phyloP scores from a whole-genome alignment of 352 stramenopile genomes.

The Phytophthora boehmeriae region DNA sequence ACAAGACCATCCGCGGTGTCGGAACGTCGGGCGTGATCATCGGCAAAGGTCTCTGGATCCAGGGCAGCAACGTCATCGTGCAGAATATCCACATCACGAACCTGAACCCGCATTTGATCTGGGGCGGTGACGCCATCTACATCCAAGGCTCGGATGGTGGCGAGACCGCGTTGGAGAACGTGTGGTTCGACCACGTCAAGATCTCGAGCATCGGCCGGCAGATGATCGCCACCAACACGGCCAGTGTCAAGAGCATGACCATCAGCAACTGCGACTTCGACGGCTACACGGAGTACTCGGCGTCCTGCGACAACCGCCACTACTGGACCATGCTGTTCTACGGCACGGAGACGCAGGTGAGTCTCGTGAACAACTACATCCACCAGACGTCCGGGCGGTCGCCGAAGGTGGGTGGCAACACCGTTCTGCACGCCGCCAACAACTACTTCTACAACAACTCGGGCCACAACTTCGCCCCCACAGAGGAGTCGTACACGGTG shows the following conservation, averaged over 20 bases:
- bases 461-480: conserved; percentile 24
- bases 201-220: conserved; percentile 31
- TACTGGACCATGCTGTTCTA: conserved; percentile 59
- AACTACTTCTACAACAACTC: conserved; percentile 36
- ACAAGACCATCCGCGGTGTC: conserved; percentile 29
- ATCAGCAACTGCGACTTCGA: conserved; percentile 58
- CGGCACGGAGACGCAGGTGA: conserved; percentile 42
- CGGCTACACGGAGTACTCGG: conserved; percentile 39
- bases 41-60: conserved; percentile 22
- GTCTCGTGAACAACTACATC: conserved; percentile 28
- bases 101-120: conserved; percentile 31
- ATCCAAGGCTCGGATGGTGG: conserved; percentile 27
- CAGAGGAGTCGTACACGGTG: conserved; percentile 24
- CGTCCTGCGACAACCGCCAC: conserved; percentile 43
- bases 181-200: conserved; percentile 24
- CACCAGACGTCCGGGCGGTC: conserved; percentile 30
- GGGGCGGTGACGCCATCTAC: conserved; percentile 37
- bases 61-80: conserved; percentile 37
- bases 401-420: conserved; percentile 31
- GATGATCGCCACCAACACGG: conserved; percentile 41
- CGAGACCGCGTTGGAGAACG: conserved; percentile 18
- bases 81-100: conserved; percentile 37
- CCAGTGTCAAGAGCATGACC: conserved; percentile 39
- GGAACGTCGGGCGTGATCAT: conserved; percentile 21
- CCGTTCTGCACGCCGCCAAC: conserved; percentile 28